Conservation (phyloP, 805 yeast species). For the Starmerella stigmatis region DNA sequence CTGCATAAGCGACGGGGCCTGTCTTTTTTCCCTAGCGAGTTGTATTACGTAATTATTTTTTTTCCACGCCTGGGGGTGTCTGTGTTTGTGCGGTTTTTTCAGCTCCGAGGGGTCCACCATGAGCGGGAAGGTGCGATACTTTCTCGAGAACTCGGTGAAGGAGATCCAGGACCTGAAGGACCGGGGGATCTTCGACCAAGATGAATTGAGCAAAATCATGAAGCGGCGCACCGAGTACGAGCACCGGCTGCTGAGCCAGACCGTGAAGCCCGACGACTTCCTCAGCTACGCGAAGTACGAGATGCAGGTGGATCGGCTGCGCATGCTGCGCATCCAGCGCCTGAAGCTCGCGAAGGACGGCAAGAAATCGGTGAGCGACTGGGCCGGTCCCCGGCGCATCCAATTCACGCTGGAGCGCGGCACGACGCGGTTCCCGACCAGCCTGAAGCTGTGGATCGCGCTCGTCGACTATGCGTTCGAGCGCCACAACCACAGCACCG, state of each 20-base stretch:
- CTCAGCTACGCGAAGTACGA: slow-evolving; percentile 73
- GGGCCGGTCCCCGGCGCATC: slow-evolving; percentile 76
- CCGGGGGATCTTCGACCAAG: slow-evolving; percentile 70
- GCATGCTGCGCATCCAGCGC: slow-evolving; percentile 60
- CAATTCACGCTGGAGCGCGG: slow-evolving; percentile 77
- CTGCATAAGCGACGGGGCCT: neutral
- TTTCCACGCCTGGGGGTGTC: neutral
- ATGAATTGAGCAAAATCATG: slow-evolving; percentile 76
- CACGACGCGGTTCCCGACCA: slow-evolving; percentile 65
- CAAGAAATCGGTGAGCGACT: slow-evolving; percentile 48
- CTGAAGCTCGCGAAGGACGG: slow-evolving; percentile 35
- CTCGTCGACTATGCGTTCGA: slow-evolving; percentile 48
- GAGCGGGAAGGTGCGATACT: slow-evolving; percentile 49
- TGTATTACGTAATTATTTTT: neutral
- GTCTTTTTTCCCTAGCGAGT: neutral
- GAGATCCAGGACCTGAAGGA: slow-evolving; percentile 81
- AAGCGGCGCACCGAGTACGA: slow-evolving; percentile 92
- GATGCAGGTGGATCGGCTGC: slow-evolving; percentile 60
- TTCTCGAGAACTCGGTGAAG: slow-evolving; percentile 65
- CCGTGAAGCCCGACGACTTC: slow-evolving; percentile 67
- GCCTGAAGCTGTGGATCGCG: slow-evolving; percentile 64
- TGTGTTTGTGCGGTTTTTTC: neutral
- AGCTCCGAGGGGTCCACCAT: too few species aligned
- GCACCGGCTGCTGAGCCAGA: slow-evolving; percentile 76
- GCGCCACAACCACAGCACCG: slow-evolving; percentile 27